Base-by-base conservation (phyloP, 495 filamentous ascomycete genomes). In the Daldinia bambusicola region DNA sequence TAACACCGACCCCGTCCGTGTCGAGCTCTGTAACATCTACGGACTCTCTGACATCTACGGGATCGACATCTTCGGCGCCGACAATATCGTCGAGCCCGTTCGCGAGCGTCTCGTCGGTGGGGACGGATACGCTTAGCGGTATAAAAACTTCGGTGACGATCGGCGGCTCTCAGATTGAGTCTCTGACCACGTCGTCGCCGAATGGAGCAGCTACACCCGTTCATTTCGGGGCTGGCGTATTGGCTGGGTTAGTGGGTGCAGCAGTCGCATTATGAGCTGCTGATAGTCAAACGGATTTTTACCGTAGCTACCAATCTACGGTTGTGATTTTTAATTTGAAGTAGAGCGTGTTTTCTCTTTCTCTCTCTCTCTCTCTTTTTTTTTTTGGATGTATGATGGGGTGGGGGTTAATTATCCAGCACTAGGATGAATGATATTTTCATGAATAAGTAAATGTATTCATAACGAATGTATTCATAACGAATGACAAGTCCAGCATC, bases 181-280 rank as follows among this genome's bases (percentile, higher is more conserved):
- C 58, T 14, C 38, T 36, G 6, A 58, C 40, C 36, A 36, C 48
- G n/a, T 41, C 71, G 2, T 45, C 58, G 18, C 66, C 71, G 1
- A 63, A 61, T 51, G 70, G 55, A 20, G 76, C 70, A 1, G 71
- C 71, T 38, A 72, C 67, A 10, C 55, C 72, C n/a, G 55, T 61
- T 18, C 61, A 52, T 34, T 36, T 72, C 1, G 65, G 74, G 5
- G 75, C 71, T 34, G 76, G 73, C 12, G 37, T 79, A 12, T 16
- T 75, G 32, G 76, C 57, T 52, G 63, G 75, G 16, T 60, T 77
- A 16, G 10, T 68, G 14, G 78, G 75, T 55, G 37, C 66, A 22
- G 40, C 75, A 43, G 78, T 64, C 50, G 52, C 68, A 1, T 58
- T 75, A 60, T 77, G 63, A 75, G 34, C 34, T 36, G 67, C 26